phyloP scores from a whole-genome alignment of 176 grass and related monocot species.

The Tillandsia leiboldiana region DNA sequence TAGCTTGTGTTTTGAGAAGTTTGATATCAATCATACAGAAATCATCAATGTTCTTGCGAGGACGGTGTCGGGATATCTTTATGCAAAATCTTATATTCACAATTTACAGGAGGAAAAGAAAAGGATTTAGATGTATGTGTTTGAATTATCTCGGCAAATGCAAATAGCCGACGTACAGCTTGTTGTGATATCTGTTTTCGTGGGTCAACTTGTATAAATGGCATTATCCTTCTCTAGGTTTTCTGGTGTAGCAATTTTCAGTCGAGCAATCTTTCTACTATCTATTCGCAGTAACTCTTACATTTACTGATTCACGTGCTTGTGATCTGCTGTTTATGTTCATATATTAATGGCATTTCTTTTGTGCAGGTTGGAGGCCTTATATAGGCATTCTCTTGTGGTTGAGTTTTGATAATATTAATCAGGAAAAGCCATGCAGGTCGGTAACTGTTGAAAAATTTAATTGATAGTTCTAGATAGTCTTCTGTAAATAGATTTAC shows the following conservation, averaged over 20 bases:
- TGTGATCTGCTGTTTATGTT: neutral
- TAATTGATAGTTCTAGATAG: too few relatives aligned
- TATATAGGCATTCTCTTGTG: neutral
- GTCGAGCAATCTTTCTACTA: neutral
- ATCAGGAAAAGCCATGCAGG: constrained; percentile 9
- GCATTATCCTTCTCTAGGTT: neutral
- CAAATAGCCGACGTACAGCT: neutral
- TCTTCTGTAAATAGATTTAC: too few relatives aligned
- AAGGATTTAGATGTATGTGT: too few relatives aligned
- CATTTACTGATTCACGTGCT: neutral
- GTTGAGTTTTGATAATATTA: neutral
- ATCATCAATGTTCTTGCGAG: too few relatives aligned
- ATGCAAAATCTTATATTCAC: too few relatives aligned
- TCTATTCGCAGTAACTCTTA: neutral
- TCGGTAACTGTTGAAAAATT: neutral
- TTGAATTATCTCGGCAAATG: too few relatives aligned
- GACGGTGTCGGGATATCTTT: too few relatives aligned
- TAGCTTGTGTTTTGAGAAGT: too few relatives aligned
- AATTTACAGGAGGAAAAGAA: too few relatives aligned
- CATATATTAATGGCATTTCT: neutral
- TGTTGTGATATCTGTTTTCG: neutral
- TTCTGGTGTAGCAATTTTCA: neutral
- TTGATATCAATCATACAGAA: too few relatives aligned
- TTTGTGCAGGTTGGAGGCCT: neutral
- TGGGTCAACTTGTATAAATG: neutral